These are phyloP conservation scores for Lasiodiplodia sp. DNA, from an alignment of 2,329 filamentous ascomycete genomes.

Conservation along the genomic window DNA sequence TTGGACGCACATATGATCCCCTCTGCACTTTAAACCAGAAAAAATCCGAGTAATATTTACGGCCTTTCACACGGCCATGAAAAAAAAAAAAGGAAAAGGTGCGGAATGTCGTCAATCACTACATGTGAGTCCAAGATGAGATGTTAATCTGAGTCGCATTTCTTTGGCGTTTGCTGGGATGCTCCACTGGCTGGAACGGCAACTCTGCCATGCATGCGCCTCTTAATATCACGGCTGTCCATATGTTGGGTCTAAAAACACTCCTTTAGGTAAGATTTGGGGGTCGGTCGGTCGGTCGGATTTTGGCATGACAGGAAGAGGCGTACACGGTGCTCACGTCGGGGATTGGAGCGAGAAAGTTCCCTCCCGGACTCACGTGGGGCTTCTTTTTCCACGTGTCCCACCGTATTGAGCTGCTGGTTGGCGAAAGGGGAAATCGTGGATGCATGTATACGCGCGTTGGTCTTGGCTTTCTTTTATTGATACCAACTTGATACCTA, in stretches of 20 bases:
- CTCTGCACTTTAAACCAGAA: conserved; percentile 33
- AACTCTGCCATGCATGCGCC: background rate
- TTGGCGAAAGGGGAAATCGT: background rate
- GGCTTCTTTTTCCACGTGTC: background rate
- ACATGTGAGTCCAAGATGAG: conserved; percentile 3
- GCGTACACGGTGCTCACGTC: background rate
- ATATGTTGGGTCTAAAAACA: background rate
- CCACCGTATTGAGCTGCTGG: background rate
- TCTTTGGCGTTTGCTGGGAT: background rate
- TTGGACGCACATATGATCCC: conserved; percentile 39
- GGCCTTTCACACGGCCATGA: background rate
- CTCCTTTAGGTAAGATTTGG: background rate
- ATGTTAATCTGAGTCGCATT: conserved; percentile 8
- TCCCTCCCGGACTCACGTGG: background rate
- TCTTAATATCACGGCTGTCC: background rate
- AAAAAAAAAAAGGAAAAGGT: background rate
- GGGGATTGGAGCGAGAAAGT: background rate
- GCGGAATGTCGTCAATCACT: background rate
- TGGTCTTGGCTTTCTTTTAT: conserved; percentile 6
- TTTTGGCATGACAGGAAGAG: background rate
- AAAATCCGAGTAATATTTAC: background rate
- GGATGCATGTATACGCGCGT: conserved; percentile 2
- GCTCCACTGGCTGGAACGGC: conserved; percentile 2
- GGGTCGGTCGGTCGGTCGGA: background rate
- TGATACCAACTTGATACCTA: conserved; percentile 26